A percentile compares a stretch with the other conserved stretches of the same genome.
Conservation (phyloP, 2,329 filamentous ascomycete genomes). For the Juglanconis juglandina region DNA sequence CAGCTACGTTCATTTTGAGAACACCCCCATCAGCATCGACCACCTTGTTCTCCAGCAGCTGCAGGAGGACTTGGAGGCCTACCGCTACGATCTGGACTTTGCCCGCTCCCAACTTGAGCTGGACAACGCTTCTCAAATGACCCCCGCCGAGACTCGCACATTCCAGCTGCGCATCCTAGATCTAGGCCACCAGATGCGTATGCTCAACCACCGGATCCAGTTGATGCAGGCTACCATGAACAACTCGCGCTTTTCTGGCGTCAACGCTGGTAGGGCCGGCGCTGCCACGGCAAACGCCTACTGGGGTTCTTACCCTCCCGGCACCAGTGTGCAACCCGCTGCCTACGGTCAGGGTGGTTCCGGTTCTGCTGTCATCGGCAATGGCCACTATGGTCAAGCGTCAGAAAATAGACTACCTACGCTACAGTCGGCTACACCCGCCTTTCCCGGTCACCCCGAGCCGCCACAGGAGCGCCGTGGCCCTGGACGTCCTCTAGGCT, state of each 20-base stretch:
- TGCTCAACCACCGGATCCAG: constrained; percentile 39
- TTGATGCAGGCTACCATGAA: constrained; percentile 31
- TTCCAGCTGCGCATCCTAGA: constrained; percentile 42
- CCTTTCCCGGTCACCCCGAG: not conserved
- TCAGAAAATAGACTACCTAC: not conserved
- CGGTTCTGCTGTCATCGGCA: not conserved
- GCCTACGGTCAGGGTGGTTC: not conserved
- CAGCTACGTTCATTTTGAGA: constrained; percentile 12
- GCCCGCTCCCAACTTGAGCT: constrained; percentile 32
- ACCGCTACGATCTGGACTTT: constrained; percentile 41
- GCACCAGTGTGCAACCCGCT: not conserved
- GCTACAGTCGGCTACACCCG: not conserved
- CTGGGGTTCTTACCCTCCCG: not conserved
- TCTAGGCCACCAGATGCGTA: constrained; percentile 41
- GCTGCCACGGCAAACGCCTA: not conserved
- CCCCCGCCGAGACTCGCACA: constrained; percentile 38
- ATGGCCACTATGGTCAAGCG: not conserved
- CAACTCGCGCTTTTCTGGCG: constrained; percentile 6
- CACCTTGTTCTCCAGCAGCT: constrained; percentile 34
- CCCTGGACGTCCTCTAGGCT: constrained; percentile 15
- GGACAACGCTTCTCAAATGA: constrained; percentile 28
- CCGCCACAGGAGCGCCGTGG: constrained; percentile 16
- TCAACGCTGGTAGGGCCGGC: not conserved
- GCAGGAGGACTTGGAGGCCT: constrained; percentile 40
- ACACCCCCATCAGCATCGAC: constrained; percentile 23